Evolutionary conservation across 495 filamentous ascomycete species (phyloP).

Genomic region (Hyphodiscus hymeniophilus): DNA sequence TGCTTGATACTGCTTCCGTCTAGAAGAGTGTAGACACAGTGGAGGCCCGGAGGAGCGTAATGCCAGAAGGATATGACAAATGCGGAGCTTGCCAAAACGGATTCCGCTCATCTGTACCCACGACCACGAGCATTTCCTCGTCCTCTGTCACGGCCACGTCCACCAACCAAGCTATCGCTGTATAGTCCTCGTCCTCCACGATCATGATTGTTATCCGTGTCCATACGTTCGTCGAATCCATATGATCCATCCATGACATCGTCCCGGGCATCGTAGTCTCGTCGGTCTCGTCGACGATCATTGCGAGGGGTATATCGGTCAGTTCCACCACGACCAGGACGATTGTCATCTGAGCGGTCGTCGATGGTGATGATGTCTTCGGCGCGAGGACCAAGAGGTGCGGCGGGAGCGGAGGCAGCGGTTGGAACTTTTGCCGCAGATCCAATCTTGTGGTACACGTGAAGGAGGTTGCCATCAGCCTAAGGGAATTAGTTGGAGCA

Average conservation of each 20-base stretch:
- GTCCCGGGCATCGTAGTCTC: slow-evolving; percentile 36
- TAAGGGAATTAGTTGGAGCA: slow-evolving; percentile 30
- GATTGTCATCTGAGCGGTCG: slow-evolving; percentile 14
- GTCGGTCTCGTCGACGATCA: slow-evolving; percentile 38
- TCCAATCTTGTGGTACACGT: slow-evolving; percentile 60
- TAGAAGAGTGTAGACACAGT: too few relatives aligned
- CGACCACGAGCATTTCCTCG: slow-evolving; percentile 10
- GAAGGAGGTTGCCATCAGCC: slow-evolving; percentile 80
- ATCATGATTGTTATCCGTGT: slow-evolving; percentile 29
- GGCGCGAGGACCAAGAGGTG: slow-evolving; percentile 21
- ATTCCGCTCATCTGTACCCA: slow-evolving; percentile 24
- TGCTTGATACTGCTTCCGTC: too few relatives aligned
- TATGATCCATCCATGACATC: slow-evolving; percentile 51
- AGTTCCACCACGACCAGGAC: slow-evolving; percentile 6
- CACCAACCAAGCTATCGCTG: slow-evolving; percentile 32
- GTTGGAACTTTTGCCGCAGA: slow-evolving; percentile 8
- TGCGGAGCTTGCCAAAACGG: too few relatives aligned
- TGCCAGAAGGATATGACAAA: too few relatives aligned
- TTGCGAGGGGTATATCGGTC: slow-evolving; percentile 35
- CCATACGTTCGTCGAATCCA: slow-evolving; percentile 52
- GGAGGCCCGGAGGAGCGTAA: too few relatives aligned
- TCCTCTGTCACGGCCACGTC: slow-evolving; percentile 26
- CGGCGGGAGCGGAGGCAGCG: slow-evolving; percentile 24
- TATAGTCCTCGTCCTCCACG: slow-evolving; percentile 28
- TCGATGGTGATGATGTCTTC: slow-evolving; percentile 12